Base-by-base conservation (phyloP, 495 filamentous ascomycete genomes). In the Podospora bellae-mahoneyi region DNA sequence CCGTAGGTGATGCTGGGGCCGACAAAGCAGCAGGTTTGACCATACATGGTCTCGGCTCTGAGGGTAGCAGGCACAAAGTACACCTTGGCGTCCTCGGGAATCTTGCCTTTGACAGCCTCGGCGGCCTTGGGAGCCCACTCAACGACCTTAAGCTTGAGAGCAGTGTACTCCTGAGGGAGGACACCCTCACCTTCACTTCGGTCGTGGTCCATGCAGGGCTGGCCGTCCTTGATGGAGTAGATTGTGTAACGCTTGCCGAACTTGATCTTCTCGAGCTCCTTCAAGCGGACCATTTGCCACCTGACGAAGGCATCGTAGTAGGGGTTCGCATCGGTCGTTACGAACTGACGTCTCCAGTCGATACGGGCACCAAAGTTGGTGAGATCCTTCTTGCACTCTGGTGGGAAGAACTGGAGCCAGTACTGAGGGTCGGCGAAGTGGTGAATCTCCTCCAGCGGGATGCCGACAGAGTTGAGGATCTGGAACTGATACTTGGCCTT, bases 121-220 rank as follows among this genome's bases (percentile, higher is more conserved):
- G 85, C 87, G 6, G 90, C 83, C 68, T 89, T 83, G 10, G 91
- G 85, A 2, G 90, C 82, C 92, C 93, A 98, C 78, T 98, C 91
- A 73, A 92, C 87, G 3, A 96, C 91, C 78, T 89, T 90, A 59
- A 97, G 83, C 80, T 97, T 97, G 76, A 99, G 80, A 23, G 90
- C 93, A 15, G 92, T 93, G 78, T 99, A 99, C 74, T 97, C 91
- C 75, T 97, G 94, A 18, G 91, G 91, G 48, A 86, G 88, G 62
- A 98, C 87, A 64, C 92, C 95, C 81, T 99, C 95, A 68, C 95
- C 95, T 67, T 92, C 88, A 64, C 89, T 91, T 69, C 95, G 85
- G 79, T 99, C 95, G 79, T 99, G 95, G 78, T 97, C 95, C 89
- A 98, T 92, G 81, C 95, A 99, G 16, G 95, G 92, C 76, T 98